A percentile compares a stretch with the other conserved stretches of the same genome.
Evolutionary conservation across 768 basidiomycete species (phyloP).

Genomic region (Dioszegia crocea): DNA sequence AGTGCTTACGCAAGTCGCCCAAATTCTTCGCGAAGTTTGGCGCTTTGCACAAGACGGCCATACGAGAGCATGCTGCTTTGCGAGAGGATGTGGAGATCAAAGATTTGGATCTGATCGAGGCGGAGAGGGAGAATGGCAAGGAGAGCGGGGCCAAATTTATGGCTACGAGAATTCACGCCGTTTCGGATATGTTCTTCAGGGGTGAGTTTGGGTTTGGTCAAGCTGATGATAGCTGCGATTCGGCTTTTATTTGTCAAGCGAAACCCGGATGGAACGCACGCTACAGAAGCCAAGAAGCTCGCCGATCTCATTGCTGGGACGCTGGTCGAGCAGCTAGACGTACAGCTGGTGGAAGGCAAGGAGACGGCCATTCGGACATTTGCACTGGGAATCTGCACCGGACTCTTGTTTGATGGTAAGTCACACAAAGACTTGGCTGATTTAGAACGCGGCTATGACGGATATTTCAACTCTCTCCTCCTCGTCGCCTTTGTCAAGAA

Average conservation of each 20-base stretch:
- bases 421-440: conserved; percentile 7
- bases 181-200: conserved; percentile 79
- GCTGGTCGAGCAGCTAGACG: conserved; percentile 65
- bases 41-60: conserved; percentile 69
- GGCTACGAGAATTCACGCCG: conserved; percentile 68
- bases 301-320: conserved; percentile 67
- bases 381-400: conserved; percentile 57
- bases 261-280: conserved; percentile 68
- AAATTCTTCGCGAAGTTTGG: conserved; percentile 71
- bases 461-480: conserved; percentile 75
- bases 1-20: conserved; percentile 65
- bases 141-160: conserved; percentile 63
- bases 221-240: conserved; percentile 62
- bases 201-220: conserved; percentile 54
- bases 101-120: conserved; percentile 48
- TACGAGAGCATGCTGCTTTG: conserved; percentile 82
- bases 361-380: conserved; percentile 53
- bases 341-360: conserved; percentile 26
- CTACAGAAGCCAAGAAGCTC: conserved; percentile 68
- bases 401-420: conserved; percentile 62
- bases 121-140: conserved; percentile 16
- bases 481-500: conserved; percentile 67
- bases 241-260: conserved; percentile 76
- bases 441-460: conserved; percentile 69
- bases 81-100: conserved; percentile 58